Evolutionary conservation across 1,139 yeast species (phyloP), one percentile per base, ranked within the genome.

Genomic region (Suhomyces taliae): DNA sequence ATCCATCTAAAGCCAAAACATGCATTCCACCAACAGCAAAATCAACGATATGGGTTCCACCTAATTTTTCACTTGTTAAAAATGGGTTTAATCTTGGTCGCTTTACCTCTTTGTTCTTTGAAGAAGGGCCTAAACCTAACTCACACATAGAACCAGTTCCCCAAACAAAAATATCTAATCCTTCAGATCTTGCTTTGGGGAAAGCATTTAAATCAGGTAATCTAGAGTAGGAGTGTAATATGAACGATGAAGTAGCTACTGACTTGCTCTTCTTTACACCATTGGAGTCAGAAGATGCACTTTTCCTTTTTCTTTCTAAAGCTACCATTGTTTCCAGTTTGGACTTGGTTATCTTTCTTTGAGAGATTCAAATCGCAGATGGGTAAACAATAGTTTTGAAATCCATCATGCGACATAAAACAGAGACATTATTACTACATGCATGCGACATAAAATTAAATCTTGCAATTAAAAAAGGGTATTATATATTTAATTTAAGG

Each of bases 81-180:
- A 73, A 82, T 2, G 97, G 91, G 57, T 91, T 93, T 61, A 91
- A 72, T 56, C 99, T 80, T 11, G 99, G 99, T 59, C 99, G 82
- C 62, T 91, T 93, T 19, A 93, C 97, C 64, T 91, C 97, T 53
- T 90, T 90, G 36, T 89, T 93, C 53, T 78, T 85, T 2, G 95
- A 88, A 32, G 76, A 79, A 10, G 98, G 97, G 0, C 99, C 99
- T 12, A 93, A 74, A 1, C 99, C 99, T 34, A 93, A 74, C 64
- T 95, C 99, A 72, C 97, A 90, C 91, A 93, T 91, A 1, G 96
- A 85, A 1, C 99, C 99, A 1, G 96, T 81, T 33, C 99, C 99
- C 87, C 96, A 93, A 36, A 89, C 95, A 63, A 87, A 93, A 2
- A 93, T 75, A 59, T 90, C 95, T 45, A 91, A 70, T 14, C 78